Evolutionary conservation across 129 eudicot species (phyloP).

Genomic region (Helichrysum umbraculigerum): DNA sequence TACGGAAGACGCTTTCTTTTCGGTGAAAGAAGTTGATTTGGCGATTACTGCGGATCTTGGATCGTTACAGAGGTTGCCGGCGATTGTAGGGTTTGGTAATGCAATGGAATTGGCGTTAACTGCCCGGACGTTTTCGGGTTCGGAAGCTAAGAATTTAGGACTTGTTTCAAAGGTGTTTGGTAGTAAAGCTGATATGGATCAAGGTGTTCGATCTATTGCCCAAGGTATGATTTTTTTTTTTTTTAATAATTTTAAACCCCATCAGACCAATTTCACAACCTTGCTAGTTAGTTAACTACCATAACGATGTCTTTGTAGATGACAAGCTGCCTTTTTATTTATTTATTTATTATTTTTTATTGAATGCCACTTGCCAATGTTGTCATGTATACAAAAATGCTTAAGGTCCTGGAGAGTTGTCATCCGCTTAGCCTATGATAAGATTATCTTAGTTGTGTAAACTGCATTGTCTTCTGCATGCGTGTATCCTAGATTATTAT

Average conservation of each 20-base stretch:
- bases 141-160: conserved; percentile 69
- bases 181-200: conserved; percentile 48
- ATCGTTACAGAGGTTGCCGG: conserved; percentile 81
- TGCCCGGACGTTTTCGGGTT: conserved; percentile 57
- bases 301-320: too few species aligned
- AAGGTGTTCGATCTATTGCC: conserved; percentile 52
- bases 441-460: too few species aligned
- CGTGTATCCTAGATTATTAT: too few species aligned
- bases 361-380: too few species aligned
- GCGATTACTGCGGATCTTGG: conserved; percentile 91
- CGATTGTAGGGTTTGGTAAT: conserved; percentile 72
- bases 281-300: too few species aligned
- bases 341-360: too few species aligned
- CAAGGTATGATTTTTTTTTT: conserved; percentile 38
- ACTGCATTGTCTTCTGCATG: too few species aligned
- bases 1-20: conserved; percentile 54
- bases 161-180: conserved; percentile 62
- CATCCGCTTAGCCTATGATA: too few species aligned
- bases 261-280: too few species aligned
- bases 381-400: too few species aligned
- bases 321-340: too few species aligned
- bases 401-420: too few species aligned
- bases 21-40: conserved; percentile 90
- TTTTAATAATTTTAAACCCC: not conserved
- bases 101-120: conserved; percentile 90